phyloP scores from a whole-genome alignment of 345 rosid genomes.

The Draba incana region DNA sequence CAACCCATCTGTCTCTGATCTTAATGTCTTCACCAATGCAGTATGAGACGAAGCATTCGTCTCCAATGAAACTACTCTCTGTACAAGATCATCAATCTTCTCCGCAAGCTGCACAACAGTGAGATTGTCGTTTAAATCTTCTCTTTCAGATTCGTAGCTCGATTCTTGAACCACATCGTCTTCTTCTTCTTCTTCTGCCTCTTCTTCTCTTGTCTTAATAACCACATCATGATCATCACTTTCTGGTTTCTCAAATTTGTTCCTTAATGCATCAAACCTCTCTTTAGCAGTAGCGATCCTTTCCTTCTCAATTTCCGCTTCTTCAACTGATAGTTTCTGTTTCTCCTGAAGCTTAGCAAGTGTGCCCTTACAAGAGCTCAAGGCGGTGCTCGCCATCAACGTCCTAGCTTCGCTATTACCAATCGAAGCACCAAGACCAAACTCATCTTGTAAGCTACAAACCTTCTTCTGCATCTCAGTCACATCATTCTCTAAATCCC shows the following conservation, averaged over 20 bases:
- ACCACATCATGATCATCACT: constrained; percentile 32
- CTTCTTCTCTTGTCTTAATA: constrained; percentile 28
- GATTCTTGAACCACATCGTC: constrained; percentile 25
- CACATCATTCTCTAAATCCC: constrained; percentile 64
- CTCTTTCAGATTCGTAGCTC: constrained; percentile 43
- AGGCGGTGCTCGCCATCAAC: constrained; percentile 71
- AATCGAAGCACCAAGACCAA: constrained; percentile 55
- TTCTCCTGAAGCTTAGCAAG: constrained; percentile 59
- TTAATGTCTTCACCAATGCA: constrained; percentile 59
- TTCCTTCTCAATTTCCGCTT: constrained; percentile 52
- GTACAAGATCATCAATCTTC: constrained; percentile 77
- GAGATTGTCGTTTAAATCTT: constrained; percentile 39
- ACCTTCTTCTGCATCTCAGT: constrained; percentile 62
- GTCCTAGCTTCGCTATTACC: constrained; percentile 80
- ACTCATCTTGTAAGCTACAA: constrained; percentile 74
- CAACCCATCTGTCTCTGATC: constrained; percentile 61
- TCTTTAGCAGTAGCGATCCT: constrained; percentile 54
- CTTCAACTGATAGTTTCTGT: constrained; percentile 57
- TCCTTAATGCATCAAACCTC: constrained; percentile 50
- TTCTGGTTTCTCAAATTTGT: constrained; percentile 36
- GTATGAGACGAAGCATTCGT: constrained; percentile 60
- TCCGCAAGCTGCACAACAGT: constrained; percentile 63
- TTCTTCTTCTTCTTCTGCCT: constrained; percentile 31
- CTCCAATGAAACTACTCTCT: constrained; percentile 66
- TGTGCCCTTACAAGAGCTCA: constrained; percentile 71